Evolutionary conservation across 2,329 filamentous ascomycete genomes (phyloP), one percentile per base, ranked within the genome.

Genomic region (Drechslerella dactyloides): DNA sequence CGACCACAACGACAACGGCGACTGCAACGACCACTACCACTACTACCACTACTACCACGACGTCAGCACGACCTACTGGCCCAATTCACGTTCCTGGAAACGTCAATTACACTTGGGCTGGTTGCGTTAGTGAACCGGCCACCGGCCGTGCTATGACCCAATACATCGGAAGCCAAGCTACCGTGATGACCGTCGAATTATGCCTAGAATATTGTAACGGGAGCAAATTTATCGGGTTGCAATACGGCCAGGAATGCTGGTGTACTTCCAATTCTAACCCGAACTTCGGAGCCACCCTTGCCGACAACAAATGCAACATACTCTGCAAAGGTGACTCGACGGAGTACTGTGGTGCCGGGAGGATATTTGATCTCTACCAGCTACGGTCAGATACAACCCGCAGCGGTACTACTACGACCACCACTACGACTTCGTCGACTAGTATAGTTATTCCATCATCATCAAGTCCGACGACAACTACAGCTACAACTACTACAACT

Each of bases 21-120:
- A 69, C 64, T 40, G n/a, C 63, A 8, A 59, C 60, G 2, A 56
- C 63, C 11, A 51, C 69, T 13, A 51, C 21, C 2, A 61, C 63
- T n/a, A 73, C 33, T 21, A 48, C 65, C 1, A 58, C 58, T 6
- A 65, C 27, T 10, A 61, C 69, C 10, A 74, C 69, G 19, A 58
- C 72, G 52, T 21, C 57, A 15, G 57, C 73, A 23, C 72, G 70
- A 11, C 73, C 76, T 51, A 76, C 70, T 17, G 72, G 75, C 15
- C 74, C 76, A 1, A 61, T 76, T 17, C 75, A 72, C n/a, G 52
- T 55, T 19, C 60, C 68, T 21, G 76, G 76, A 35, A 78, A 78
- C 48, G 63, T 46, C 30, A 77, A 77, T 61, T 79, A 77, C 56
- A 77, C 76, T 17, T 77, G 77, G 61, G 74, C 76, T 57, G 68